A percentile compares a stretch with the other conserved stretches of the same genome.
Conservation (phyloP, 1,284 basidiomycete species). For the Mycena sp. region DNA sequence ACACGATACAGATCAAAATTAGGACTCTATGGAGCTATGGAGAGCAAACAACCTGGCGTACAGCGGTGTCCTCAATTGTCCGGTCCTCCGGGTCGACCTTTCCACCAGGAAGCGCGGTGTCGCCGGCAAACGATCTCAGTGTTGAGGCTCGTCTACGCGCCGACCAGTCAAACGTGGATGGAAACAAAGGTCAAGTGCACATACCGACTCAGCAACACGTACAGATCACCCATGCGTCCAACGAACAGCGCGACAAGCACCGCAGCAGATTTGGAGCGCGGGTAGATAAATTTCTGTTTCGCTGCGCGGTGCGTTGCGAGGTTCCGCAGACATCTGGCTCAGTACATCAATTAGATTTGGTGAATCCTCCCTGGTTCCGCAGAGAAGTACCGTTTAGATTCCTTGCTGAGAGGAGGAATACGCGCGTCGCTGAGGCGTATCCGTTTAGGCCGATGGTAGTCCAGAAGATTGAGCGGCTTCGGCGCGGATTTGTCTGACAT, state of each 20-base stretch:
- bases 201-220: constrained; percentile 81
- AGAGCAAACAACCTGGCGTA: constrained; percentile 47
- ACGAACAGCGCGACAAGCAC: constrained; percentile 85
- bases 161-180: background rate
- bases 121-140: constrained; percentile 80
- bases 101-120: constrained; percentile 87
- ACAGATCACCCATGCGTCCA: constrained; percentile 81
- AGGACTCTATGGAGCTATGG: background rate
- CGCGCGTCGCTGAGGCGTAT: constrained; percentile 42
- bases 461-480: constrained; percentile 44
- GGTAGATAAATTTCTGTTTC: constrained; percentile 54
- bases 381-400: constrained; percentile 54
- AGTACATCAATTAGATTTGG: background rate
- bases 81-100: constrained; percentile 76
- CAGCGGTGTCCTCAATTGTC: constrained; percentile 82
- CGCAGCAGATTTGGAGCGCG: constrained; percentile 69
- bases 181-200: constrained; percentile 62
- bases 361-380: background rate
- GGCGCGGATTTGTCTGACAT: constrained; percentile 27
- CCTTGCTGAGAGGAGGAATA: constrained; percentile 55
- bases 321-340: constrained; percentile 65
- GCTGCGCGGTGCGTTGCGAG: constrained; percentile 63
- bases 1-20: background rate
- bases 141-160: constrained; percentile 77
- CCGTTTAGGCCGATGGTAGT: constrained; percentile 52